Evolutionary conservation across 2,329 filamentous ascomycete species (phyloP).

Genomic region (Cladophialophora carrionii): DNA sequence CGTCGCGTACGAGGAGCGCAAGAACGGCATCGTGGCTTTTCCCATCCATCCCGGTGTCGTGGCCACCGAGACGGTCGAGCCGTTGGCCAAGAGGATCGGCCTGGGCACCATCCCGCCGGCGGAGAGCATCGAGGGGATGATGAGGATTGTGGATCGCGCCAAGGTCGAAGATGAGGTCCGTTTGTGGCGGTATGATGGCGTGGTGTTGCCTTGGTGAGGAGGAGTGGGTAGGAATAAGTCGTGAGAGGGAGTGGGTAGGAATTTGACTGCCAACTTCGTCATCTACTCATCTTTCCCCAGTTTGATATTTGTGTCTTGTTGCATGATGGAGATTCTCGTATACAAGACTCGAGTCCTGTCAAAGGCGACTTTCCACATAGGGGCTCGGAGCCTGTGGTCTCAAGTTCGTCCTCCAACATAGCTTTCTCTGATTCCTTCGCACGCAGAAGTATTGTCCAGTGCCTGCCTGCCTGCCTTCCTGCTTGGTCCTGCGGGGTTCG

Average conservation of each 20-base stretch:
- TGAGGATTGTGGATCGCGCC: conserved; percentile 42
- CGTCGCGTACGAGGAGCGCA: conserved; percentile 46
- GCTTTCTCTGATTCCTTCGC: too few species aligned
- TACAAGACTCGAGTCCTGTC: too few species aligned
- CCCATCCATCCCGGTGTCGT: conserved; percentile 53
- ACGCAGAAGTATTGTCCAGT: too few species aligned
- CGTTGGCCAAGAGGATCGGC: conserved; percentile 41
- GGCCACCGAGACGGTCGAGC: conserved; percentile 43
- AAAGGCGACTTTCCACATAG: too few species aligned
- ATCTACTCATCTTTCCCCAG: background rate
- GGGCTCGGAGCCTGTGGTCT: too few species aligned
- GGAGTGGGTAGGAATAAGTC: too few species aligned
- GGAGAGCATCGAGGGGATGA: conserved; percentile 47
- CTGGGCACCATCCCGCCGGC: conserved; percentile 46
- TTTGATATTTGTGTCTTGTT: background rate
- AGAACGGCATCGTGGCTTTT: conserved; percentile 44
- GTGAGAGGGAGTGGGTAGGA: too few species aligned
- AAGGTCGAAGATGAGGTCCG: conserved; percentile 41
- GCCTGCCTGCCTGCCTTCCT: too few species aligned
- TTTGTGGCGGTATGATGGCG: conserved; percentile 35
- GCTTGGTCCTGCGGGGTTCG: too few species aligned
- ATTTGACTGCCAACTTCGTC: background rate
- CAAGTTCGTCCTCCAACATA: too few species aligned
- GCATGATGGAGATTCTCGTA: too few species aligned
- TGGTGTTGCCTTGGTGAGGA: conserved; percentile 36